Evolutionary conservation across 2,329 filamentous ascomycete species (phyloP).

Genomic region (Bertia moriformis): DNA sequence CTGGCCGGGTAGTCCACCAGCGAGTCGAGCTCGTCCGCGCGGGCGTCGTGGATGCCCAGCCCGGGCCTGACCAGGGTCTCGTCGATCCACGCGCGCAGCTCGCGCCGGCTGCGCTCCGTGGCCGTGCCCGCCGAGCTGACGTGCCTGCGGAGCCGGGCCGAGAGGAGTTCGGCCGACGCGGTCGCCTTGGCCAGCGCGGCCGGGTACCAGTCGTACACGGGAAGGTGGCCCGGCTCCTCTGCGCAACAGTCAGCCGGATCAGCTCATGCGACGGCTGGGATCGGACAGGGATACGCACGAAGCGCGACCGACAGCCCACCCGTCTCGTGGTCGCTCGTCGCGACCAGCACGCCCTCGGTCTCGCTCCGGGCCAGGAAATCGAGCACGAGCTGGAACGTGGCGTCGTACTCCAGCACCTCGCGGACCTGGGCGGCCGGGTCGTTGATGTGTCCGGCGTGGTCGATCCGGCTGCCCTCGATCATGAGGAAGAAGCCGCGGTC

Average conservation of each 20-base stretch:
- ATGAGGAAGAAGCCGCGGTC: constrained; percentile 96
- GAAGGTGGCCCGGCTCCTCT: constrained; percentile 34
- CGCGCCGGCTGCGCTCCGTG: constrained; percentile 28
- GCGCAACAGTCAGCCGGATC: constrained; percentile 2
- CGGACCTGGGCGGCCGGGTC: constrained; percentile 73
- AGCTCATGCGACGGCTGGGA: not conserved
- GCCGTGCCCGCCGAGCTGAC: constrained; percentile 23
- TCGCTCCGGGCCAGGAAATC: constrained; percentile 68
- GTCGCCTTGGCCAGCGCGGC: constrained; percentile 62
- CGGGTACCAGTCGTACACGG: constrained; percentile 66
- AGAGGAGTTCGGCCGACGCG: constrained; percentile 61
- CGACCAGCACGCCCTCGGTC: constrained; percentile 67
- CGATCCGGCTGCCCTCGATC: constrained; percentile 93
- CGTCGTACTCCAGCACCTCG: constrained; percentile 92
- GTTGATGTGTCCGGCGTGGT: constrained; percentile 81
- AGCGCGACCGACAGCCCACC: constrained; percentile 73
- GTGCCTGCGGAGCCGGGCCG: constrained; percentile 44
- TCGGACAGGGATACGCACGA: constrained; percentile 31
- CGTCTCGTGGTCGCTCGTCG: constrained; percentile 92
- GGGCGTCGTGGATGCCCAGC: constrained; percentile 65
- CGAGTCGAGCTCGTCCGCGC: constrained; percentile 52
- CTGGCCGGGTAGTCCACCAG: constrained; percentile 43
- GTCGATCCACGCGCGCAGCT: constrained; percentile 48
- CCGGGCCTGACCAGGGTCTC: constrained; percentile 50
- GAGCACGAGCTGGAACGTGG: constrained; percentile 65